Percentiles rank a stretch among this genome's conserved stretches.
Conservation (phyloP, 2,329 filamentous ascomycete species). For the Gliomastix tumulicola region DNA sequence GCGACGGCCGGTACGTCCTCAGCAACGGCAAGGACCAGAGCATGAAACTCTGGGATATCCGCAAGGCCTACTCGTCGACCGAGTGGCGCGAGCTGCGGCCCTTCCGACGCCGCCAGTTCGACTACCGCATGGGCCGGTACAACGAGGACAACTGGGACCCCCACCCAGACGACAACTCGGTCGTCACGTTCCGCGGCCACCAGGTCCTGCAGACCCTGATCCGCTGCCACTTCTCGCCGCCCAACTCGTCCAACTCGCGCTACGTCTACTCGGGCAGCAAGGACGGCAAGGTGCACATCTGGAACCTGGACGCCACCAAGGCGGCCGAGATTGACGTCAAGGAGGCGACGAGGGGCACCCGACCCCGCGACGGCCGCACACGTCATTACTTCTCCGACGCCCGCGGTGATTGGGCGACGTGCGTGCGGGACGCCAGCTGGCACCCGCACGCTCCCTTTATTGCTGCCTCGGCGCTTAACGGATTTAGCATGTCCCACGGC, state of each 20-base stretch:
- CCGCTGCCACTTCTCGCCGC: conserved; percentile 89
- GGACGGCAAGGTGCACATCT: conserved; percentile 85
- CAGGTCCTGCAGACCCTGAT: conserved; percentile 84
- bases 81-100: conserved; percentile 51
- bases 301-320: conserved; percentile 85
- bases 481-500: conserved; percentile 63
- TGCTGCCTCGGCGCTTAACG: conserved; percentile 75
- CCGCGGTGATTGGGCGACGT: conserved; percentile 60
- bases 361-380: conserved; percentile 46
- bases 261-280: conserved; percentile 92
- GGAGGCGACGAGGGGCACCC: conserved; percentile 56
- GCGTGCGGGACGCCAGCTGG: conserved; percentile 85
- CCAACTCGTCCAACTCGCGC: conserved; percentile 75
- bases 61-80: conserved; percentile 76
- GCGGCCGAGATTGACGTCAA: conserved; percentile 74
- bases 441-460: conserved; percentile 66
- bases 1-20: conserved; percentile 73
- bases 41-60: conserved; percentile 94
- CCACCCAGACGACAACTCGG: conserved; percentile 77
- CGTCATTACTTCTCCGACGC: conserved; percentile 48
- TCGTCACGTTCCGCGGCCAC: conserved; percentile 92
- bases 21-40: conserved; percentile 95
- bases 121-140: conserved; percentile 67
- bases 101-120: conserved; percentile 52
- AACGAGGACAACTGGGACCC: conserved; percentile 52